These are phyloP conservation scores for Phragmites australis DNA, from an alignment of 176 grass and related monocot genomes.

Conservation along the genomic window DNA sequence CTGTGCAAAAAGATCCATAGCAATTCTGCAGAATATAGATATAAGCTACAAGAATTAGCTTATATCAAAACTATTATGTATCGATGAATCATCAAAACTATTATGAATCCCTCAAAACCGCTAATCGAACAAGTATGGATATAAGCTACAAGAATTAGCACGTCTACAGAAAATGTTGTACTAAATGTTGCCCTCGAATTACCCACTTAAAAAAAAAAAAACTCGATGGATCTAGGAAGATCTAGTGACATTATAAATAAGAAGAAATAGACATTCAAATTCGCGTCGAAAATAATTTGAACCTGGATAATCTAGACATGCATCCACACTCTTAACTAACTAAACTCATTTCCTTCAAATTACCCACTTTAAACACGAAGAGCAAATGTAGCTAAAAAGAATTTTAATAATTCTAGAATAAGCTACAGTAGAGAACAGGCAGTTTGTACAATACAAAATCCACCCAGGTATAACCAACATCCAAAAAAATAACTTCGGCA, in stretches of 20 bases:
- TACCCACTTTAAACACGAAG: not conserved
- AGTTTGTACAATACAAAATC: slow-evolving; percentile 31
- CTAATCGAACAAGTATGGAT: not conserved
- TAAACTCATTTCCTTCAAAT: too few relatives aligned
- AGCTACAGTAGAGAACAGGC: not conserved
- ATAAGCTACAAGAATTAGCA: not conserved
- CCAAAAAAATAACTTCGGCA: slow-evolving; percentile 24
- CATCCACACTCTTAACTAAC: too few relatives aligned
- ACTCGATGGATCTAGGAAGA: too few relatives aligned
- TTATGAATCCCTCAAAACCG: not conserved
- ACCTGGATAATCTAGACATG: too few relatives aligned
- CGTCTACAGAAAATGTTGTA: not conserved
- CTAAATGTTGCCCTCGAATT: not conserved
- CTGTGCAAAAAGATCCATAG: not conserved
- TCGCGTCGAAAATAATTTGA: too few relatives aligned
- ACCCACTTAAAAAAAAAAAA: not conserved
- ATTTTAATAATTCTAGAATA: not conserved
- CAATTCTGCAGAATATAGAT: not conserved
- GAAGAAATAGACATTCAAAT: too few relatives aligned
- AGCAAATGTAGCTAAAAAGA: slow-evolving; percentile 12
- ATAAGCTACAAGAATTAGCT: too few relatives aligned
- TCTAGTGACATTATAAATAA: too few relatives aligned
- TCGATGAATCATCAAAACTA: not conserved
- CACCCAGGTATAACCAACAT: slow-evolving; percentile 18
- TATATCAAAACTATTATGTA: too few relatives aligned